A percentile compares a stretch with the other conserved stretches of the same genome.
phyloP scores from a whole-genome alignment of 768 basidiomycete species.

The Phylloporus sp. region DNA sequence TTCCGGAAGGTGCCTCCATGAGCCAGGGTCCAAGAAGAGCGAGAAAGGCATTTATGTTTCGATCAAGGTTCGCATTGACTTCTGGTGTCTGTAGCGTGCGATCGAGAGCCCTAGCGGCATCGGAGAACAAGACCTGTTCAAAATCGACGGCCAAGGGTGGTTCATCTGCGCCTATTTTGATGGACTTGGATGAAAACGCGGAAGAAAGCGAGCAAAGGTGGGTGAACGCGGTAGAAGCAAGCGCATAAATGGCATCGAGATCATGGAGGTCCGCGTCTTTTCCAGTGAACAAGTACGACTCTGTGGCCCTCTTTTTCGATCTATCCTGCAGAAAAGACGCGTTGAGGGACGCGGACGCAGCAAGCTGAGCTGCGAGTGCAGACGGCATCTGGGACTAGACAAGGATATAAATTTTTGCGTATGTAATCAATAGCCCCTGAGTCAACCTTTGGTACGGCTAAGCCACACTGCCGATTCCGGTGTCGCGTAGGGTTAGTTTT shows the following conservation, averaged over 20 bases:
- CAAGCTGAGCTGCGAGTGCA: constrained; percentile 78
- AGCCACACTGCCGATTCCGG: no score
- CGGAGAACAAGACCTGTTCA: constrained; percentile 76
- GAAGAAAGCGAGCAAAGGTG: constrained; percentile 65
- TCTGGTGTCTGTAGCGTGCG: constrained; percentile 69
- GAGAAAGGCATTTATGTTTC: constrained; percentile 57
- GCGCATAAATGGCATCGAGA: constrained; percentile 77
- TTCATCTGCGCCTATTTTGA: constrained; percentile 13
- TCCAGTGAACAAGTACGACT: constrained; percentile 87
- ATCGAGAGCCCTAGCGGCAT: constrained; percentile 69
- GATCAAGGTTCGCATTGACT: constrained; percentile 61
- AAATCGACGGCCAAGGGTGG: constrained; percentile 36
- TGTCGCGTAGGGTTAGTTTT: background rate
- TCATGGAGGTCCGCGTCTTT: constrained; percentile 83
- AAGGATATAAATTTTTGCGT: background rate
- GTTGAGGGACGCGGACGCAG: constrained; percentile 76
- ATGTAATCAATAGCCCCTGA: constrained; percentile 9
- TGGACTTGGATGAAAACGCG: constrained; percentile 32
- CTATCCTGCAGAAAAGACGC: constrained; percentile 63
- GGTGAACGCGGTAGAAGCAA: constrained; percentile 74
- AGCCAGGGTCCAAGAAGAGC: constrained; percentile 75
- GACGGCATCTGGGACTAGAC: constrained; percentile 44
- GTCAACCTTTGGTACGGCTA: no score
- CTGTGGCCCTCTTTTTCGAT: constrained; percentile 53
- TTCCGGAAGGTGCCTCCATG: constrained; percentile 74